These are phyloP conservation scores for Fraxinus quadrangulata DNA, from an alignment of 257 asterid species.

Conservation along the genomic window DNA sequence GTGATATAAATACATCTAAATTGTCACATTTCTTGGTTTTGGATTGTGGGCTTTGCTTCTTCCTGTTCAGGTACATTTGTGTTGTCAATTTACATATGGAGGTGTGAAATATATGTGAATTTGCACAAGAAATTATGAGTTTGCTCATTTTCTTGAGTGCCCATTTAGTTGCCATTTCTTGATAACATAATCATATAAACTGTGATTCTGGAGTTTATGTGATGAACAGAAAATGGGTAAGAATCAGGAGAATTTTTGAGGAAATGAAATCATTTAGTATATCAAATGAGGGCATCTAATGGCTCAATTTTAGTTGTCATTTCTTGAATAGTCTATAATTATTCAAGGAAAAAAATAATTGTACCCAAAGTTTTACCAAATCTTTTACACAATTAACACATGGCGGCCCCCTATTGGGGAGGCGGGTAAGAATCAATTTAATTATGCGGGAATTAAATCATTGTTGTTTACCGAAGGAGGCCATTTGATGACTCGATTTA, in stretches of 20 bases:
- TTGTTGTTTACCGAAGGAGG: conserved; percentile 31
- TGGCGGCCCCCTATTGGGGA: too few relatives aligned
- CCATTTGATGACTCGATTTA: background rate
- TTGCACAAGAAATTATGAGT: background rate
- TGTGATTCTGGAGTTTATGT: background rate
- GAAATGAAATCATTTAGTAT: background rate
- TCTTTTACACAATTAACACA: too few relatives aligned
- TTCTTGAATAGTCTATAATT: background rate
- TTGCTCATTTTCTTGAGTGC: background rate
- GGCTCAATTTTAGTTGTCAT: background rate
- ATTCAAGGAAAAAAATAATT: too few relatives aligned
- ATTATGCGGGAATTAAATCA: conserved; percentile 28
- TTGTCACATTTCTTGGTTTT: conserved; percentile 10
- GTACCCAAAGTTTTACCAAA: too few relatives aligned
- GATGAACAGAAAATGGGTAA: background rate
- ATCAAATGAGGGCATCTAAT: background rate
- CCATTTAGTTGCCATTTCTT: conserved; percentile 6
- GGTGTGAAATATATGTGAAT: background rate
- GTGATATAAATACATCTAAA: background rate
- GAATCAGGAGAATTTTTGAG: background rate
- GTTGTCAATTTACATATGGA: background rate
- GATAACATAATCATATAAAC: background rate
- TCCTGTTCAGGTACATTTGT: conserved; percentile 30
- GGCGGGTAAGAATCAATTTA: conserved; percentile 49
- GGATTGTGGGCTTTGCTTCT: conserved; percentile 24